phyloP scores from a whole-genome alignment of 495 filamentous ascomycete species.

The Aspergillus panamensis region DNA sequence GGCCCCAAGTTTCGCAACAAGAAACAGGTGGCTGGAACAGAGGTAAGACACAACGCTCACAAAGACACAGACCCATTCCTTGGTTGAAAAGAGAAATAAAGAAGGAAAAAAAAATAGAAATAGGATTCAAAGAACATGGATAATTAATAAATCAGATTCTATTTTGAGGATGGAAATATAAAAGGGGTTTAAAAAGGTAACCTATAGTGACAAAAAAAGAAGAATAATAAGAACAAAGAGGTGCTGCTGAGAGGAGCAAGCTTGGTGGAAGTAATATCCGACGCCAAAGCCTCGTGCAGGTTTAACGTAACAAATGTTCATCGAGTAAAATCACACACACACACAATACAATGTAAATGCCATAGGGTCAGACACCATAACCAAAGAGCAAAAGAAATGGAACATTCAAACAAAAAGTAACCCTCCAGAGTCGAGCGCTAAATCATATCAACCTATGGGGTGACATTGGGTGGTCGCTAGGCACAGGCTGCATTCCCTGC shows the following conservation, averaged over 20 bases:
- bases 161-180: constrained; percentile 18
- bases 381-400: constrained; percentile 22
- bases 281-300: constrained; percentile 32
- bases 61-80: no score
- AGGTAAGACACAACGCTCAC: background rate
- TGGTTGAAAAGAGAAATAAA: background rate
- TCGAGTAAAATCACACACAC: constrained; percentile 26
- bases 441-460: constrained; percentile 22
- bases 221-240: no score
- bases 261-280: constrained; percentile 26
- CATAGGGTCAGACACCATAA: constrained; percentile 12
- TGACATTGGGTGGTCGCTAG: constrained; percentile 7
- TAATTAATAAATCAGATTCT: constrained; percentile 12
- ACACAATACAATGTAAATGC: constrained; percentile 28
- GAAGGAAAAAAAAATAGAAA: constrained; percentile 23
- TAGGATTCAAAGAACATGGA: background rate
- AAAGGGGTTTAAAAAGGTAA: constrained; percentile 10
- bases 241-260: constrained; percentile 12
- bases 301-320: constrained; percentile 25
- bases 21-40: background rate
- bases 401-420: constrained; percentile 22
- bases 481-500: constrained; percentile 36
- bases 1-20: background rate
- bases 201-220: constrained; percentile 18
- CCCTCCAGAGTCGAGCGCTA: constrained; percentile 27